Conservation (phyloP, 352 stramenopile genomes). For the Phytophthora aleatoria region DNA sequence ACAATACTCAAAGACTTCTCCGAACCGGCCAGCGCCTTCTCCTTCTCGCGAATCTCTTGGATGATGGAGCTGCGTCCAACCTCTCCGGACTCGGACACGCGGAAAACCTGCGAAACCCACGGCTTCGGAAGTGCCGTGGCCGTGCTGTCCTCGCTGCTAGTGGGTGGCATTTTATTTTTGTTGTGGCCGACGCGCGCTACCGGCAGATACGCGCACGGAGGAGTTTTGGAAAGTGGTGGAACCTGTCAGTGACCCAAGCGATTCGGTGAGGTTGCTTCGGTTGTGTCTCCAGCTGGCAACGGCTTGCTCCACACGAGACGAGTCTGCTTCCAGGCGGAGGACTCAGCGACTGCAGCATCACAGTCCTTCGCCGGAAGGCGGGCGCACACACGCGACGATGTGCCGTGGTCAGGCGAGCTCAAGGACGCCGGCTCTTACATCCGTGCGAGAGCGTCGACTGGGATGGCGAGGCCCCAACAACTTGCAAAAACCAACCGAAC, state of each 20-base stretch:
- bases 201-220: constrained; percentile 7
- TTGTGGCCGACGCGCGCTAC: constrained; percentile 11
- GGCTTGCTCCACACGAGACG: constrained; percentile 15
- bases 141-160: constrained; percentile 23
- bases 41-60: constrained; percentile 21
- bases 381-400: constrained; percentile 22
- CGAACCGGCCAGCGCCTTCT: constrained; percentile 13
- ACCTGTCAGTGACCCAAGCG: constrained; percentile 9
- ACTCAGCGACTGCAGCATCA: constrained; percentile 7
- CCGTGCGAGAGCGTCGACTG: constrained; percentile 9
- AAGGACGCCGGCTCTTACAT: constrained; percentile 25
- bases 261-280: constrained; percentile 21
- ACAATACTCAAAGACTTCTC: constrained; percentile 25
- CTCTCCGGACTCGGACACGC: constrained; percentile 17
- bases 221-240: constrained; percentile 20
- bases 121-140: constrained; percentile 13
- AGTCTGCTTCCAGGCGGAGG: constrained; percentile 7
- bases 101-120: constrained; percentile 35
- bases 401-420: constrained; percentile 24
- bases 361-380: constrained; percentile 16
- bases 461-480: constrained; percentile 5
- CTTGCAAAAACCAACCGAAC: constrained; percentile 23
- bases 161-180: constrained; percentile 22
- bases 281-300: constrained; percentile 3
- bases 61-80: constrained; percentile 22